Evolutionary conservation across 345 rosid species (phyloP).

Genomic region (Populus ilicifolia): DNA sequence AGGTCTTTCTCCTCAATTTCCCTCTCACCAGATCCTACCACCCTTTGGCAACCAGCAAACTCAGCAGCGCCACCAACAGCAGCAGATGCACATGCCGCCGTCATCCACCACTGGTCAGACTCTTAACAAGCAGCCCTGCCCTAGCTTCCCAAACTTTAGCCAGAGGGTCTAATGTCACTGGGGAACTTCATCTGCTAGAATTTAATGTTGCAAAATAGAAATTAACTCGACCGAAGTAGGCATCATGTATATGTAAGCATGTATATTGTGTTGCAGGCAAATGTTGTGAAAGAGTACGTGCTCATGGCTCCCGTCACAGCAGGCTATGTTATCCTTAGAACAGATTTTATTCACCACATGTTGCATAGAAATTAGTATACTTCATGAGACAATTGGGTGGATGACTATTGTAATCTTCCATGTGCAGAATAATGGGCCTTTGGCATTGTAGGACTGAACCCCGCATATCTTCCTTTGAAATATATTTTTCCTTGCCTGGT

Average conservation of each 20-base stretch:
- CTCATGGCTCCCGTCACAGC: background rate
- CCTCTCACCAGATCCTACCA: constrained; percentile 44
- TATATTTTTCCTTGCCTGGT: background rate
- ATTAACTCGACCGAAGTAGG: constrained; percentile 11
- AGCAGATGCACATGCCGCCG: constrained; percentile 30
- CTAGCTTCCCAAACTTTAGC: constrained; percentile 29
- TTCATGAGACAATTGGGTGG: constrained; percentile 1
- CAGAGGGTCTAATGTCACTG: constrained; percentile 14
- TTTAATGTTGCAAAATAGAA: constrained; percentile 3
- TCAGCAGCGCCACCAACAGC: constrained; percentile 41
- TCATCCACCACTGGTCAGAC: constrained; percentile 34
- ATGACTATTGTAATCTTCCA: constrained; percentile 2
- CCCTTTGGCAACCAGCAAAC: constrained; percentile 42
- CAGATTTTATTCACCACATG: constrained; percentile 8
- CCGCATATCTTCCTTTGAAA: background rate
- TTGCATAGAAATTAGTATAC: constrained; percentile 3
- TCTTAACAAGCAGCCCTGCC: constrained; percentile 37
- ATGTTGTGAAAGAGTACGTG: constrained; percentile 1
- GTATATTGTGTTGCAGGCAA: constrained; percentile 15
- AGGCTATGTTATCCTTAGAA: background rate
- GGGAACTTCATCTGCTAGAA: background rate
- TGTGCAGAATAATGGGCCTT: background rate
- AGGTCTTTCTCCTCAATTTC: constrained; percentile 40
- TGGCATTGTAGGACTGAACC: background rate
- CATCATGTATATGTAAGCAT: constrained; percentile 19